Percentiles rank a stretch among this genome's conserved stretches.
Conservation (phyloP, 805 yeast species). For the Maudiozyma pseudohumilis region DNA sequence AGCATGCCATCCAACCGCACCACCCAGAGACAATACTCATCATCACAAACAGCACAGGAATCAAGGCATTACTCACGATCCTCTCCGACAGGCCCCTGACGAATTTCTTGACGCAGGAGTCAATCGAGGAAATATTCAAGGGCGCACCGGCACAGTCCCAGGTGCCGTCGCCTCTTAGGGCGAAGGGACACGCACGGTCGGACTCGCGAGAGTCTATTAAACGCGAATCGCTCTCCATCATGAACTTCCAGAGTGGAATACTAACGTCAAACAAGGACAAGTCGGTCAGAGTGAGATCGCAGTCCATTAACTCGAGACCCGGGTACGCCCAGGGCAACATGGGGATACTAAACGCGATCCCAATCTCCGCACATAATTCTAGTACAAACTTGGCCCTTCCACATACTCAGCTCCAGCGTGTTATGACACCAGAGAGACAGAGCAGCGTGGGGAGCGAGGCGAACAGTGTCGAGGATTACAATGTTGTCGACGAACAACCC, state of each 20-base stretch:
- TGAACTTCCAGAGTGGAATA: conserved; percentile 22
- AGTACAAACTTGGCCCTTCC: not conserved
- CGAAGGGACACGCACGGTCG: not conserved
- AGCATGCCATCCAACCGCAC: conserved; percentile 1
- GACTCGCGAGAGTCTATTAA: conserved; percentile 9
- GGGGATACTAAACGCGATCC: conserved; percentile 1
- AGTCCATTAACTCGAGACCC: conserved; percentile 18
- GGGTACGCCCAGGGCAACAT: conserved; percentile 2
- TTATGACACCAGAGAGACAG: too few species aligned
- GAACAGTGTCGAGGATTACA: not conserved
- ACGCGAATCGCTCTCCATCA: conserved; percentile 25
- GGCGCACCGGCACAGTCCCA: not conserved
- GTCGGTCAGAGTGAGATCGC: conserved; percentile 25
- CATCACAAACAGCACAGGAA: conserved; percentile 27
- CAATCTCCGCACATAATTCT: not conserved
- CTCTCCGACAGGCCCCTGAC: conserved; percentile 27
- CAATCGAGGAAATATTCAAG: conserved; percentile 21
- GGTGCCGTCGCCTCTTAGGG: not conserved
- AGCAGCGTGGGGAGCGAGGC: too few species aligned
- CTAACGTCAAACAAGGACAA: conserved; percentile 29
- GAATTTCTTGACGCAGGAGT: conserved; percentile 22
- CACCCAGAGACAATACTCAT: conserved; percentile 20
- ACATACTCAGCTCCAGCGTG: too few species aligned
- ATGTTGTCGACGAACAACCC: not conserved
- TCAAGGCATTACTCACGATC: conserved; percentile 28